Conservation (phyloP, 225 moss, liverwort and hornwort species). For the Sphagnum contortum region DNA sequence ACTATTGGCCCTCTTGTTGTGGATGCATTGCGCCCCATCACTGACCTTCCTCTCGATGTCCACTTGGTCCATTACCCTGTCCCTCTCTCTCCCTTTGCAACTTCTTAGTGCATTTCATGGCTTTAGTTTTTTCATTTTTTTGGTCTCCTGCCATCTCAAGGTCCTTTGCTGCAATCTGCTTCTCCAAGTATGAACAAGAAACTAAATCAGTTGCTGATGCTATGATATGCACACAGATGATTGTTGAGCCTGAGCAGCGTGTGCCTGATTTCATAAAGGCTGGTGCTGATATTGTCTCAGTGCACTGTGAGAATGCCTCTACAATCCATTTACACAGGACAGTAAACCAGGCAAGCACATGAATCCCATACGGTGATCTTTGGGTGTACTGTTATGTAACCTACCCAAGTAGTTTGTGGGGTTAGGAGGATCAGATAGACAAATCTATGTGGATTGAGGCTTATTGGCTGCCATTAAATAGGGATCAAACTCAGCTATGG, state of each 20-base stretch:
- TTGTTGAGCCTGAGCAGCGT: slow-evolving; percentile 86
- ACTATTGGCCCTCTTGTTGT: slow-evolving; percentile 95
- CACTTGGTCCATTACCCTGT: slow-evolving; percentile 52
- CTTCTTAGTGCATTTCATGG: not conserved
- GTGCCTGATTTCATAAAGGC: slow-evolving; percentile 95
- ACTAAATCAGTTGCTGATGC: too few species aligned
- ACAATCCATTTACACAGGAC: slow-evolving; percentile 97
- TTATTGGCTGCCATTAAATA: too few species aligned
- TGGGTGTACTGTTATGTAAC: too few species aligned
- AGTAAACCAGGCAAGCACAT: slow-evolving; percentile 53
- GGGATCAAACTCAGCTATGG: too few species aligned
- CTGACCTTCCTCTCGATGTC: slow-evolving; percentile 91
- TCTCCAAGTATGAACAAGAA: not conserved
- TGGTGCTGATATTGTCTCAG: slow-evolving; percentile 94
- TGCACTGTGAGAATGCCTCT: slow-evolving; percentile 79
- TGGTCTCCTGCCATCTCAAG: not conserved
- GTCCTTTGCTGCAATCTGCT: not conserved
- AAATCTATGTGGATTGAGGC: too few species aligned
- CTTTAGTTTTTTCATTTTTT: not conserved
- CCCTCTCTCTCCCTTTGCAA: not conserved
- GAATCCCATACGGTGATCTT: not conserved
- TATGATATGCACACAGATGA: slow-evolving; percentile 44
- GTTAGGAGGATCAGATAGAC: too few species aligned
- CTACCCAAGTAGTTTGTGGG: too few species aligned
- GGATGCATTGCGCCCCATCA: slow-evolving; percentile 83